Evolutionary conservation across 129 eudicot genomes (phyloP).

Genomic region (Saposhnikovia divaricata): DNA sequence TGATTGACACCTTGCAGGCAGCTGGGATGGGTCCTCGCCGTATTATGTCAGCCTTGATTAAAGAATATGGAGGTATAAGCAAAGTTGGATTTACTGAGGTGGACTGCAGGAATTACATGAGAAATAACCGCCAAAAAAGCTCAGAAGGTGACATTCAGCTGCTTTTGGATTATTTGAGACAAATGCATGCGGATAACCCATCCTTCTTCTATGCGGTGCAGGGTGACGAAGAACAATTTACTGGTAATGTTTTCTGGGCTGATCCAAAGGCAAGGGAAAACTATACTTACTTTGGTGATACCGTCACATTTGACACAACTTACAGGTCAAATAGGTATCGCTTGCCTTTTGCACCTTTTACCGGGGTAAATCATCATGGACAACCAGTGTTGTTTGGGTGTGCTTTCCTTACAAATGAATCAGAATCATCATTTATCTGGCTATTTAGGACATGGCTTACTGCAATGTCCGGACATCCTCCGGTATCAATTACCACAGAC

Average conservation of each 20-base stretch:
- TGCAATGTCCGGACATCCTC: conserved; percentile 50
- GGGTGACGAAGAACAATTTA: conserved; percentile 38
- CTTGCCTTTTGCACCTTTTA: conserved; percentile 65
- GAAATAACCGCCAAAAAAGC: conserved; percentile 50
- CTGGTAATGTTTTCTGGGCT: conserved; percentile 59
- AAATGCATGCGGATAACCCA: conserved; percentile 51
- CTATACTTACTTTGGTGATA: conserved; percentile 57
- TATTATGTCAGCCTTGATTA: conserved; percentile 54
- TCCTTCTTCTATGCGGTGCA: conserved; percentile 52
- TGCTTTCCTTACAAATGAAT: conserved; percentile 52
- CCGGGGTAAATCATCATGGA: conserved; percentile 67
- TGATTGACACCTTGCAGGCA: conserved; percentile 57
- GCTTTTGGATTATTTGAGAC: conserved; percentile 49
- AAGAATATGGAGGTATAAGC: conserved; percentile 56
- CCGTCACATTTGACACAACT: conserved; percentile 50
- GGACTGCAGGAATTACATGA: conserved; percentile 58
- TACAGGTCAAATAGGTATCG: conserved; percentile 50
- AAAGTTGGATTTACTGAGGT: conserved; percentile 60
- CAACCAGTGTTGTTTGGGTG: conserved; percentile 70
- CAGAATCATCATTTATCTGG: conserved; percentile 50
- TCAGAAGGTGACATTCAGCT: conserved; percentile 49
- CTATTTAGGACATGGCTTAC: conserved; percentile 56
- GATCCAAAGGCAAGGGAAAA: conserved; percentile 49
- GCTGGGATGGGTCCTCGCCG: conserved; percentile 62
- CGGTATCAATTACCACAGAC: conserved; percentile 58